Percentiles rank a stretch among this genome's conserved stretches.
phyloP scores from a whole-genome alignment of 495 filamentous ascomycete species.

The Parmelia sp. region DNA sequence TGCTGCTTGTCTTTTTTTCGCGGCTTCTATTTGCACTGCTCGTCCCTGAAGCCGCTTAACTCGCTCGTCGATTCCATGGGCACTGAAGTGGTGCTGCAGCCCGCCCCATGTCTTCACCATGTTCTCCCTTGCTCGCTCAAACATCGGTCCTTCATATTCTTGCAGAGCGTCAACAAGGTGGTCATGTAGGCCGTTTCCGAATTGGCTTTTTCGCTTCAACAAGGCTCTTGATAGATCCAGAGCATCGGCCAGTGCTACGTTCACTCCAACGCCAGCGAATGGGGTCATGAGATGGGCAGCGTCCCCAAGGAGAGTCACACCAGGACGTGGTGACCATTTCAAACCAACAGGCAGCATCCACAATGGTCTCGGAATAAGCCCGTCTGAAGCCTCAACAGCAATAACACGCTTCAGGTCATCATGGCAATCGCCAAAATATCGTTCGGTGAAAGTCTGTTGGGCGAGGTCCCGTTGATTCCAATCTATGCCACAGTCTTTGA shows the following conservation, averaged over 20 bases:
- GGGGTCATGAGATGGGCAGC: slow-evolving; percentile 57
- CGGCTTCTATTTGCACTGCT: slow-evolving; percentile 1
- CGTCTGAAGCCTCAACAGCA: neutral
- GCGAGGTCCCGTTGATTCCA: slow-evolving; percentile 4
- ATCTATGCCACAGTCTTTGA: slow-evolving; percentile 31
- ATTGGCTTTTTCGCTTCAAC: neutral
- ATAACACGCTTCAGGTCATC: slow-evolving; percentile 22
- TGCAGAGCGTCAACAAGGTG: neutral
- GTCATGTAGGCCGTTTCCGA: neutral
- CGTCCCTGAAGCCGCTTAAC: neutral
- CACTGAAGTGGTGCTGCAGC: slow-evolving; percentile 3
- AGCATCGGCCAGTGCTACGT: slow-evolving; percentile 51
- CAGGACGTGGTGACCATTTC: slow-evolving; percentile 39
- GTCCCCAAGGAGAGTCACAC: slow-evolving; percentile 52
- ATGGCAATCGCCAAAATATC: slow-evolving; percentile 26
- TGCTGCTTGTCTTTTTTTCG: neutral
- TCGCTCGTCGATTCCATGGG: neutral
- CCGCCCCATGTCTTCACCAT: slow-evolving; percentile 3
- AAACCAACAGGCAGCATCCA: slow-evolving; percentile 49
- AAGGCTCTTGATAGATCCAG: slow-evolving; percentile 43
- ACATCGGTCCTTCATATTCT: slow-evolving; percentile 9
- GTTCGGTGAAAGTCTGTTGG: slow-evolving; percentile 15
- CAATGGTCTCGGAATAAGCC: slow-evolving; percentile 26
- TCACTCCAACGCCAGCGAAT: slow-evolving; percentile 54
- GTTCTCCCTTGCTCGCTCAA: slow-evolving; percentile 7